Base-by-base conservation (phyloP, 2,329 filamentous ascomycete genomes). In the Trichophyton rubrum region DNA sequence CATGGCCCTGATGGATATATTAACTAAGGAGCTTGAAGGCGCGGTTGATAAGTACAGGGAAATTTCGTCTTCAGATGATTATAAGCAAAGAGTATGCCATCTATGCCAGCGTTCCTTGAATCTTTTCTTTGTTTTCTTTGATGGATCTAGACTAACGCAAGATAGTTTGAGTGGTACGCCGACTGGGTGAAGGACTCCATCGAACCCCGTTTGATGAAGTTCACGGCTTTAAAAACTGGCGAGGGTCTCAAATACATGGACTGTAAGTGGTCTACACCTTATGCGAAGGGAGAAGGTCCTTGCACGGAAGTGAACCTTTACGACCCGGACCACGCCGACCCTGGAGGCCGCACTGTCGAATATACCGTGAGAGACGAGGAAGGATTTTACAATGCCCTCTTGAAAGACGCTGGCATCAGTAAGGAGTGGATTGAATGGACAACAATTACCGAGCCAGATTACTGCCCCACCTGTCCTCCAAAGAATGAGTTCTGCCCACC, bases 161-260 rank as follows among this genome's bases (percentile, higher is more conserved):
- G 13, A 9, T 59, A 59, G 58, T 53, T 59, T 17, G 20, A 24
- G 4, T 59, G 41, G 41, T 59, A 59, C 15, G 41, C 3, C n/a
- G 58, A 59, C 3, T 59, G 41, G 58, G 58, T 59, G 58, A 51
- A 59, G 24, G 41, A 59, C 17, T 35, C 58, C 5, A 51, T 59
- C 33, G n/a, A 59, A 11, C 6, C 41, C 4, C 43, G 58, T 35
- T n/a, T 59, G 24, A 27, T 22, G 30, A 11, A 38, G 0, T 59
- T 59, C 24, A 35, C 49, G 41, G 13, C 22, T 9, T 20, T 59
- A 15, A 17, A 35, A 13, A 51, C 9, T 3, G 43, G 58, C 7
- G 43, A 59, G 41, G 58, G 58, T 20, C 41, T 59, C 0, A 59
- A 59, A 49, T 59, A 59, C 22, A 59, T 59, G 43, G 58, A 59